Conservation (phyloP, 1,139 yeast genomes). For the Magnusiomyces tetraspermus region DNA sequence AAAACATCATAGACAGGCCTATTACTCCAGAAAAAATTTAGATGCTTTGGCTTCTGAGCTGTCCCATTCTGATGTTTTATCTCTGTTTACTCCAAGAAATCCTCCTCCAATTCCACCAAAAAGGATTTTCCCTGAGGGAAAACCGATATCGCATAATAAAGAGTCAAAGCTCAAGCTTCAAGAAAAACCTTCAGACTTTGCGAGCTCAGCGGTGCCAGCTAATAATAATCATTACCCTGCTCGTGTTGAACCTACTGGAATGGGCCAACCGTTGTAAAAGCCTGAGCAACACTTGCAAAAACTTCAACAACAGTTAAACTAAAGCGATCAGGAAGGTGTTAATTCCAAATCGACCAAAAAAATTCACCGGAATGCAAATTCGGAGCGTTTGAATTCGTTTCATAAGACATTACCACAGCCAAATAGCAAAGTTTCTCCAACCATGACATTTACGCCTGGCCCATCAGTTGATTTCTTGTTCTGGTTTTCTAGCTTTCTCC, state of each 20-base stretch:
- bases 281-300: too few relatives aligned
- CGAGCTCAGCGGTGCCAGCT: too few relatives aligned
- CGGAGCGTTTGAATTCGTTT: neutral
- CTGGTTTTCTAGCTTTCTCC: too few relatives aligned
- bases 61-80: too few relatives aligned
- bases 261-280: too few relatives aligned
- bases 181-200: too few relatives aligned
- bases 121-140: neutral
- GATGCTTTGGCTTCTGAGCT: neutral
- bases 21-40: neutral
- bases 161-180: neutral
- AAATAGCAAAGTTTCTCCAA: too few relatives aligned
- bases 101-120: conserved; percentile 2
- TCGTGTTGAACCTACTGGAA: too few relatives aligned
- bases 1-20: neutral
- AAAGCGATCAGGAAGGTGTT: neutral
- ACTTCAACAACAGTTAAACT: neutral
- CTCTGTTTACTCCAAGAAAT: neutral
- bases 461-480: too few relatives aligned
- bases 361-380: neutral
- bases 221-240: too few relatives aligned
- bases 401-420: too few relatives aligned
- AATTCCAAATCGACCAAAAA: neutral
- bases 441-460: too few relatives aligned
- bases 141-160: neutral